Evolutionary conservation across 139 green algal genomes (phyloP).

Genomic region (Tetraselmis chui): DNA sequence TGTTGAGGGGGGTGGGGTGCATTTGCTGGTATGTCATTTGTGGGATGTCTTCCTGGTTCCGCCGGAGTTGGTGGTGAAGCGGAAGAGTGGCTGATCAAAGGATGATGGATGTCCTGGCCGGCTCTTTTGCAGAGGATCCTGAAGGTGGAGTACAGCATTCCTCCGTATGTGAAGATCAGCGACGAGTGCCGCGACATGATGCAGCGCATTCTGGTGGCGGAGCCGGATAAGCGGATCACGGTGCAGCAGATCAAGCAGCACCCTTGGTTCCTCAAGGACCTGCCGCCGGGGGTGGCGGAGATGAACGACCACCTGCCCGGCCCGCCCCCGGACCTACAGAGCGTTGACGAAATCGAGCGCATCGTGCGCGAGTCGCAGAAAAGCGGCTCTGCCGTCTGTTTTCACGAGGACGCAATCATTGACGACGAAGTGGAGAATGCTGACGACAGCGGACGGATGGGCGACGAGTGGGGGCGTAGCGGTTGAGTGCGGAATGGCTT

Average conservation of each 20-base stretch:
- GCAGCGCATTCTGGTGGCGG: constrained; percentile 42
- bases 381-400: constrained; percentile 2
- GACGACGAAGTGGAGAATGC: constrained; percentile 9
- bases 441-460: not conserved
- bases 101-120: too few relatives aligned
- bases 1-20: not conserved
- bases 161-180: constrained; percentile 22
- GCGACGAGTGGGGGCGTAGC: not conserved
- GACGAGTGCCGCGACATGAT: constrained; percentile 37
- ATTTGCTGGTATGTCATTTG: constrained; percentile 3
- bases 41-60: not conserved
- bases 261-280: constrained; percentile 84
- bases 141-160: constrained; percentile 68
- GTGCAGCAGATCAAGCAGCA: constrained; percentile 65
- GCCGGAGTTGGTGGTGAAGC: constrained; percentile 8
- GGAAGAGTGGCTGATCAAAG: too few relatives aligned
- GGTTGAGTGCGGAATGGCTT: not conserved
- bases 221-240: constrained; percentile 73
- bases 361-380: constrained; percentile 25
- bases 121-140: constrained; percentile 65
- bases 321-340: constrained; percentile 13
- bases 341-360: constrained; percentile 25
- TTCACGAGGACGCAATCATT: constrained; percentile 23
- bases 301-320: constrained; percentile 56
- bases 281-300: constrained; percentile 73